phyloP scores from a whole-genome alignment of 345 rosid species.

The Trapa bicornis region DNA sequence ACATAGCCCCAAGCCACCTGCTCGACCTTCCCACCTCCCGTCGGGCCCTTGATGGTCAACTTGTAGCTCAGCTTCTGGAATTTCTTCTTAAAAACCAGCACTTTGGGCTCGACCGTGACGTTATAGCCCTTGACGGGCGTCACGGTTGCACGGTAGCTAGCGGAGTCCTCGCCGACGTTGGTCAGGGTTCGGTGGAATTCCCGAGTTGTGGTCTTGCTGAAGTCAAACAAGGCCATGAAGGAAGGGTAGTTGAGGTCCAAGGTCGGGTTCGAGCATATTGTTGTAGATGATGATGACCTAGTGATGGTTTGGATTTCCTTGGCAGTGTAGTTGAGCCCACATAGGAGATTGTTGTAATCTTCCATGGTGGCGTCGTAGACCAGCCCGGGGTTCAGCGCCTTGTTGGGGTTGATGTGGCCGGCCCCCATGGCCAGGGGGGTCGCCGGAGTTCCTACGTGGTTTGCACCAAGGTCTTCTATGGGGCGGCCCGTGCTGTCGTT shows the following conservation, averaged over 20 bases:
- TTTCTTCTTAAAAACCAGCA: slow-evolving; percentile 29
- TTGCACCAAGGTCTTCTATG: slow-evolving; percentile 19
- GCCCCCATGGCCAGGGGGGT: slow-evolving; percentile 42
- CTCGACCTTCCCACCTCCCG: not conserved
- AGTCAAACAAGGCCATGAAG: slow-evolving; percentile 29
- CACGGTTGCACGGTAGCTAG: slow-evolving; percentile 23
- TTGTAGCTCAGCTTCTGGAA: slow-evolving; percentile 30
- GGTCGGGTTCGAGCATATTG: slow-evolving; percentile 29
- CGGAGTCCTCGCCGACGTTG: slow-evolving; percentile 26
- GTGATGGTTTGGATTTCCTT: slow-evolving; percentile 37
- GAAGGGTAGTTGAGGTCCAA: slow-evolving; percentile 49
- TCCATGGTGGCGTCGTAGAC: slow-evolving; percentile 27
- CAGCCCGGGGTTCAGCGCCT: slow-evolving; percentile 48
- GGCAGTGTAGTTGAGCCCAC: slow-evolving; percentile 33
- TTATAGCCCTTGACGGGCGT: slow-evolving; percentile 21
- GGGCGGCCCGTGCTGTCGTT: slow-evolving; percentile 16
- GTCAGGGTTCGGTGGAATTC: slow-evolving; percentile 45
- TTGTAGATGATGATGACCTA: slow-evolving; percentile 14
- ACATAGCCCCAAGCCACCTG: slow-evolving; percentile 25
- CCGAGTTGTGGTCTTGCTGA: slow-evolving; percentile 4
- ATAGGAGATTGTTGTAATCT: slow-evolving; percentile 35
- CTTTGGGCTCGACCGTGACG: slow-evolving; percentile 22
- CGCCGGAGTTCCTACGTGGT: slow-evolving; percentile 10
- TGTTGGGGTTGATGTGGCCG: slow-evolving; percentile 42
- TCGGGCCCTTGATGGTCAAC: slow-evolving; percentile 26